Base-by-base conservation (phyloP, 2,329 filamentous ascomycete genomes). In the Ophiostoma himal-ulmi region DNA sequence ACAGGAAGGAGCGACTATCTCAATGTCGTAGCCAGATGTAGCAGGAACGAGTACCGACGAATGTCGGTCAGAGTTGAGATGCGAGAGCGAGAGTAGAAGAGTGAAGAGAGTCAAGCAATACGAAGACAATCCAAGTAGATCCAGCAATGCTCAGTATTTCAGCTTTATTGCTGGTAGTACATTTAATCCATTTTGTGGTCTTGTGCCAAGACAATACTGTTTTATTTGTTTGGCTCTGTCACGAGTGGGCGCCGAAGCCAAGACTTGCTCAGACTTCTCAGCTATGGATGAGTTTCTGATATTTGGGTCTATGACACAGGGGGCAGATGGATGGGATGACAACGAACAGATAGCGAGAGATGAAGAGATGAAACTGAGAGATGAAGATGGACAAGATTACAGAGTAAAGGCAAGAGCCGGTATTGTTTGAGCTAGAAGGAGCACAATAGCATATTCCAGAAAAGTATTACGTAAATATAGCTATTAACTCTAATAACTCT, bases 181-280 rank as follows among this genome's bases (percentile, higher is more conserved):
- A 13, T 13, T 57, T 57, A 26, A 57, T 57, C 22, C 52, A 30
- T 17, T 20, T 36, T 64, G 60, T 37, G 34, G 26, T 36, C 13
- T 62, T n/a, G 20, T 64, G 60, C 60, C 60, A 64, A 64, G 60
- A 64, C 30, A 64, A 64, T 64, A 30, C 60, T 64, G 60, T 64
- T 64, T 64, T 64, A 57, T 57, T 57, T 57, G 52, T 57, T 10
- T 57, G 52, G 52, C 26, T 26, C 52, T 11, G 52, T 57, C 52
- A 22, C 52, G 52, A 26, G n/a, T 57, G 52, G 52, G 52, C 17
- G 52, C 52, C n/a, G 52, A 57, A 26, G 52, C 52, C 52, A 57
- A 57, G 52, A 57, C 52, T 57, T 57, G 52, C 22, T 57, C 52
- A 57, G 22, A 57, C 52, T 57, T 44, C n/a, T 26, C n/a, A 57